Base-by-base conservation (phyloP, 106 monocot genomes). In the Dioscorea alata region DNA sequence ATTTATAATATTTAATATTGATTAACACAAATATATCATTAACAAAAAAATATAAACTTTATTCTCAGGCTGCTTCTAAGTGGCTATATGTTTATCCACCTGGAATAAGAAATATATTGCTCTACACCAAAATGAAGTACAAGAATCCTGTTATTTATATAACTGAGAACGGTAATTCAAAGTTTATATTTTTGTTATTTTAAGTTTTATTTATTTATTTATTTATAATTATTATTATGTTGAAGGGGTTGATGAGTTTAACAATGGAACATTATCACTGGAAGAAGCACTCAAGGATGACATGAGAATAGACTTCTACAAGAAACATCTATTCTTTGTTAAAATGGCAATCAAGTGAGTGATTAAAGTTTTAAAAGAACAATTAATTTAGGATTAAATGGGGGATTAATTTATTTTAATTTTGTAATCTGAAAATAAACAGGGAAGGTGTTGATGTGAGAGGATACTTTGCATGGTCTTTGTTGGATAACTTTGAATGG, bases 1-100 rank as follows among this genome's bases (percentile, higher is more conserved):
- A 18, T 42, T 42, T 8, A 23, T 62, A 62, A 14, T 19, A 56
- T 15, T 31, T 15, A 31, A 62, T 12, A 32, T 42, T 35, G n/a
- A 19, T 48, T 48, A 48, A 7, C 48, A 12, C 16, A 25, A 8
- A 19, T 17, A 15, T 0, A 0, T 50, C 18, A 4, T 13, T 6
- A 33, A 67, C 15, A 21, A 0, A 0, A 51, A 13, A 56, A 42
- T 42, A 6, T 42, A 42, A 28, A 0, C 9, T 2, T 3, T 8
- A 4, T n/a, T 49, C 56, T 18, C 74, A 91, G 87, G 77, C 85
- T 62, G 84, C 58, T 62, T 86, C 93, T 10, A 2, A 17, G 13
- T 92, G 92, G 92, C 75, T 92, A 32, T 83, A 76, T 32, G 60
- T 85, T 23, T 88, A 88, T 59, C 85, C 92, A 12, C 68, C 53